These are phyloP conservation scores for Penicillium freii DNA, from an alignment of 2,329 filamentous ascomycete genomes.

Conservation along the genomic window DNA sequence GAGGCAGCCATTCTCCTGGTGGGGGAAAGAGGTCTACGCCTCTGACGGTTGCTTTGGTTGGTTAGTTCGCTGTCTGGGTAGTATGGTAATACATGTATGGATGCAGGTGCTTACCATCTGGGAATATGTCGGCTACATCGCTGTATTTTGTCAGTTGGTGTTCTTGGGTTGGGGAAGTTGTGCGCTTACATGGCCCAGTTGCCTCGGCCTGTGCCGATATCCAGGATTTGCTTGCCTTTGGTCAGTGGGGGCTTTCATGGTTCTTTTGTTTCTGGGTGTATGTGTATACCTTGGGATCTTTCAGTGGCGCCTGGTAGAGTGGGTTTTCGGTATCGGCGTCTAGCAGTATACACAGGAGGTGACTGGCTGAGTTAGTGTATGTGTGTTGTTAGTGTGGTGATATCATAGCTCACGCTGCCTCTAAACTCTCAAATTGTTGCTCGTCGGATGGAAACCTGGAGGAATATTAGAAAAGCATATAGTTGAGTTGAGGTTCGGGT, in stretches of 20 bases:
- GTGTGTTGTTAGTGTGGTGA: background rate
- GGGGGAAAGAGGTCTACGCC: constrained; percentile 23
- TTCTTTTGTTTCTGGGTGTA: background rate
- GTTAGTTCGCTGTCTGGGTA: background rate
- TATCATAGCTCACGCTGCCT: background rate
- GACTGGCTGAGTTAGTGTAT: background rate
- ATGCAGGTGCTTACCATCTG: background rate
- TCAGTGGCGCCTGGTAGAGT: constrained; percentile 4
- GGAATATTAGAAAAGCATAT: background rate
- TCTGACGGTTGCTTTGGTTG: constrained; percentile 2
- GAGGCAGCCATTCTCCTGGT: constrained; percentile 18
- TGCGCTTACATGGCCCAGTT: constrained; percentile 7
- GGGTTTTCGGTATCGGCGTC: constrained; percentile 1
- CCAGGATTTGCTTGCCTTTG: constrained; percentile 2
- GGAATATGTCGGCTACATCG: constrained; percentile 8
- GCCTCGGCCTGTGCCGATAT: constrained; percentile 11
- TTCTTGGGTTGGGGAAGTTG: background rate
- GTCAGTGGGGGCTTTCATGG: background rate
- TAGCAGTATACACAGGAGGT: constrained; percentile 4
- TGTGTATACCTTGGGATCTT: constrained; percentile 2
- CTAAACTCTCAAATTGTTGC: constrained; percentile 9
- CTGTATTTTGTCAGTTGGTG: background rate
- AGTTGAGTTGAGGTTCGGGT: background rate
- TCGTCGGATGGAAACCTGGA: constrained; percentile 6
- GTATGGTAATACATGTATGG: background rate